Base-by-base conservation (phyloP, 495 filamentous ascomycete genomes). In the Pyrenula aspistea region DNA sequence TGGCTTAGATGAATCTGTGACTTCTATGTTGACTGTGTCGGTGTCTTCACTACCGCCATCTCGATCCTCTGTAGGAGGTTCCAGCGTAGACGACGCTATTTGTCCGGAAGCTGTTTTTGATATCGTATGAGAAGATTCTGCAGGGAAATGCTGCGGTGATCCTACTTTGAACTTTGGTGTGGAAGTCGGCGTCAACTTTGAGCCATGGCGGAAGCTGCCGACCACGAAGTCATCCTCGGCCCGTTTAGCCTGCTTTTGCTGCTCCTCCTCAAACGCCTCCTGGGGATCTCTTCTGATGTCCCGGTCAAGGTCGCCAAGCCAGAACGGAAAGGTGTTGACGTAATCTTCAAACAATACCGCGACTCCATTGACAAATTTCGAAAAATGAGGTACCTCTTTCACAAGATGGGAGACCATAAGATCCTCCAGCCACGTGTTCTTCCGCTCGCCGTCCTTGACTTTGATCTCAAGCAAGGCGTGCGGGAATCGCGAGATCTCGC, bases 281-380 rank as follows among this genome's bases (percentile, higher is more conserved):
- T 93, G 84, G 1, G 93, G 93, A 66, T 98, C 93, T 61, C 86
- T 87, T 54, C 90, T 82, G 62, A 98, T 97, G 62, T 98, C 93
- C 31, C 80, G 88, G 60, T 95, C 92, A 10, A 96, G 73, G 55
- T 91, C 87, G 57, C 84, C 79, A 2, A 96, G 81, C 93, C 93
- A 98, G 77, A 97, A 96, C 2, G 93, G 93, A 57, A 98, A 83
- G 56, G 79, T 89, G 71, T 97, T 97, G 68, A 98, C 92, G 65
- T 95, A 76, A 66, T 97, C 94, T 58, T 97, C 94, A 63, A 96
- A 97, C 8, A 97, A 75, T 42, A 83, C 81, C 12, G 91, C 91
- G 1, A 94, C 83, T 57, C 94, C 93, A 61, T 98, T 93, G 21
- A 92, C 87, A 63, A 97, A 97, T 65, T 98, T 98, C 48, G 89